A percentile compares a stretch with the other conserved stretches of the same genome.
These are phyloP conservation scores for Cruciata laevipes DNA, from an alignment of 257 asterid species.

Conservation along the genomic window DNA sequence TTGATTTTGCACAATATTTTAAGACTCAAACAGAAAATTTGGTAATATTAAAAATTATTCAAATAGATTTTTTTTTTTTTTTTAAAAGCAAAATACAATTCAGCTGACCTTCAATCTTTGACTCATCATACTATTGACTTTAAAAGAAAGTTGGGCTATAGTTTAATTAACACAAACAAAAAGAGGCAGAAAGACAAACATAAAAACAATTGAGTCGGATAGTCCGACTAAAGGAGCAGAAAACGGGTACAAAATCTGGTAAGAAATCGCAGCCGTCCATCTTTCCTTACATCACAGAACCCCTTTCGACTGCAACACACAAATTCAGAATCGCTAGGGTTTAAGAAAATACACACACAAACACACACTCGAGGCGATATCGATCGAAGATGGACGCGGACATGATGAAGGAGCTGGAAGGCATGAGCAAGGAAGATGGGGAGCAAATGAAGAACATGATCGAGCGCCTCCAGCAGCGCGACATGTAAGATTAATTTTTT, in stretches of 20 bases:
- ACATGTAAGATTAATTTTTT: slow-evolving; percentile 19
- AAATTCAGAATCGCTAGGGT: neutral
- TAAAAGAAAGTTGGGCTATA: too few relatives aligned
- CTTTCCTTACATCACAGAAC: neutral
- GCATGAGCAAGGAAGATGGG: slow-evolving; percentile 32
- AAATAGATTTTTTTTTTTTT: too few relatives aligned
- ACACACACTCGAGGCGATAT: neutral
- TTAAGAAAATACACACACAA: neutral
- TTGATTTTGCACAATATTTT: too few relatives aligned
- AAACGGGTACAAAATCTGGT: neutral
- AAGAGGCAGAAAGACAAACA: neutral
- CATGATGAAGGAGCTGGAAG: slow-evolving; percentile 30
- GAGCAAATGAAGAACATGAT: slow-evolving; percentile 27
- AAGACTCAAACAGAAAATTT: too few relatives aligned
- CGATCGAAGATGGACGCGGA: slow-evolving; percentile 29
- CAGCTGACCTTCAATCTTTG: too few relatives aligned
- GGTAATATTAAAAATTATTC: too few relatives aligned
- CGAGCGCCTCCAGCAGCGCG: slow-evolving; percentile 39
- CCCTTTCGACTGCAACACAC: neutral
- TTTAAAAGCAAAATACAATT: too few relatives aligned
- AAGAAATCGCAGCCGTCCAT: slow-evolving; percentile 8
- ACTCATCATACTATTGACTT: too few relatives aligned
- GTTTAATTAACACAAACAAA: too few relatives aligned
- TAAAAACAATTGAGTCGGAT: neutral
- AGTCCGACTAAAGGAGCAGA: neutral